These are phyloP conservation scores for Uronychia binucleata DNA, from an alignment of 73 alveolate species.

Conservation along the genomic window DNA sequence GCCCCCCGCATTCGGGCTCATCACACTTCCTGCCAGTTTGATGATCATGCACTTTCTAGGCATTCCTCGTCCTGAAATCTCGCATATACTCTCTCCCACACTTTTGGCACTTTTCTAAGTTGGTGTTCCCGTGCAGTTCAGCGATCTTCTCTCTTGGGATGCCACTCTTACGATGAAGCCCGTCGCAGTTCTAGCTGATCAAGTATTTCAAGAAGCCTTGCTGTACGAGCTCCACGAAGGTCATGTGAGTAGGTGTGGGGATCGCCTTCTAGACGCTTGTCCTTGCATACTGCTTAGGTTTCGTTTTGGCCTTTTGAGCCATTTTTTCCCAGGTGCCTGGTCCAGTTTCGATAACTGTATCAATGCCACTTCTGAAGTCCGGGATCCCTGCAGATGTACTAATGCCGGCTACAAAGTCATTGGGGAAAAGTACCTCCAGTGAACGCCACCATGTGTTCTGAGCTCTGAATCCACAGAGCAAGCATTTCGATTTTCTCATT, in stretches of 20 bases:
- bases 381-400: slow-evolving; percentile 96
- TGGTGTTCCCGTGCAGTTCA: slow-evolving; percentile 93
- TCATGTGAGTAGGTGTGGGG: slow-evolving; percentile 83
- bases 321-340: slow-evolving; percentile 88
- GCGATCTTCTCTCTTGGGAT: slow-evolving; percentile 77
- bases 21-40: slow-evolving; percentile 83
- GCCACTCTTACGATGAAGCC: slow-evolving; percentile 94
- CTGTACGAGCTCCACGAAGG: slow-evolving; percentile 56
- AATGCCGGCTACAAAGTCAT: slow-evolving; percentile 98
- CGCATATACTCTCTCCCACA: slow-evolving; percentile 77
- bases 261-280: slow-evolving; percentile 60
- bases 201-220: slow-evolving; percentile 65
- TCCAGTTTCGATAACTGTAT: slow-evolving; percentile 77
- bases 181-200: slow-evolving; percentile 90
- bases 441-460: slow-evolving; percentile 71
- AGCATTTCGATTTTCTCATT: slow-evolving; percentile 60
- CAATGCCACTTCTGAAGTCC: slow-evolving; percentile 87
- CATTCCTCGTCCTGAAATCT: slow-evolving; percentile 80
- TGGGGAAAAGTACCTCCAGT: slow-evolving; percentile 76
- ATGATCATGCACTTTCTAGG: slow-evolving; percentile 72
- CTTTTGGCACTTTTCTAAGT: slow-evolving; percentile 68
- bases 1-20: slow-evolving; percentile 79
- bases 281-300: slow-evolving; percentile 17
- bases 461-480: slow-evolving; percentile 66
- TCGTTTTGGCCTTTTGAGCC: slow-evolving; percentile 1